Evolutionary conservation across 192 early-diverging fungal genomes (phyloP), one percentile per base, ranked within the genome.

Genomic region (Coemansia biformis): DNA sequence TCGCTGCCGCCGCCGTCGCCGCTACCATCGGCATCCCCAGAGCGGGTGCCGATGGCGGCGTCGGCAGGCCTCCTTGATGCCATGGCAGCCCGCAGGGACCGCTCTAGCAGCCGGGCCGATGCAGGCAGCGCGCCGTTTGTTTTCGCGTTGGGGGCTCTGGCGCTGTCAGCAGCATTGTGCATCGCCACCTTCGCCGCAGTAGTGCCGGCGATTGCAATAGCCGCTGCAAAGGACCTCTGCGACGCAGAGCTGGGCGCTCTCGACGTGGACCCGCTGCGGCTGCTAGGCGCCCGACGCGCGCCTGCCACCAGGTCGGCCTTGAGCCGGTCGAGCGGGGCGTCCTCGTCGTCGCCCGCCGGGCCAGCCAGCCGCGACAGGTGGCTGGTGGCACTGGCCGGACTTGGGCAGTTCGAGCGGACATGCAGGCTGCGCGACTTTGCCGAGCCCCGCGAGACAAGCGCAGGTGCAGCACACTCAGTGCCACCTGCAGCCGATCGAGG

Each of bases 321-420:
- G 30, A 72, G 52, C 40, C 46, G 23, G 32, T 72, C 45, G 23
- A 72, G 61, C 12, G 68, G 68, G 34, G 61, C 60, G 48, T 72
- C 68, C 42, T 72, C 68, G 22, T 68, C 63, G 33, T 55, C 52
- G 28, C 59, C 28, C 7, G 22, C 33, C 3, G 46, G 28, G 15
- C 1, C 29, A 14, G 30, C 35, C 33, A 22, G 13, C 37, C 37
- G 43, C n/a, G 1, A 17, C 16, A 26, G 36, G 5, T 8, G 37
- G 40, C 30, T 11, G n/a, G n/a, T 2, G 2, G 10, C 31, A 10
- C 12, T 12, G 7, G 8, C n/a, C 17, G 23, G 35, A 33, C 21
- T 23, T 9, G 17, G 9, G 16, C 17, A 45, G 4, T 30, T 34
- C 9, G 46, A 23, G 8, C 41, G 38, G 11, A 42, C 51, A 31